Conservation (phyloP, 768 basidiomycete genomes). For the Pisolithus marmoratus region DNA sequence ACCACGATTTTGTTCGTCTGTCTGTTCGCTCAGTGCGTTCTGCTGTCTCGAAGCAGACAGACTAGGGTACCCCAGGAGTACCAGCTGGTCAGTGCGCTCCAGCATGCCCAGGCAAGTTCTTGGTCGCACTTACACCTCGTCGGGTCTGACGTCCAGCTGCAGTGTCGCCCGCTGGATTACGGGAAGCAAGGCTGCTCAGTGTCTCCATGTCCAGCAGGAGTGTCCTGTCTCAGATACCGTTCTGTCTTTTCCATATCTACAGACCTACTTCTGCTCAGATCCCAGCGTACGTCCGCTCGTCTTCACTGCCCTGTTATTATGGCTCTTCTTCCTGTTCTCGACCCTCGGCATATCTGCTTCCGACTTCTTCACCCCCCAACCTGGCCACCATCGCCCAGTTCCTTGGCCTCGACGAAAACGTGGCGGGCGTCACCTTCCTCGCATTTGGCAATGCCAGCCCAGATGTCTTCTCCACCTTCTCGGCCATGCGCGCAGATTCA, state of each 20-base stretch:
- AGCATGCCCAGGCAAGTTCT: constrained; percentile 7
- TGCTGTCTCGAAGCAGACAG: constrained; percentile 62
- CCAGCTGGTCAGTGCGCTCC: neutral
- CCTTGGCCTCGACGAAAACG: constrained; percentile 85
- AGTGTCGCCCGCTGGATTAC: constrained; percentile 66
- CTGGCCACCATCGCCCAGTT: constrained; percentile 82
- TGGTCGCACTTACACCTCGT: neutral
- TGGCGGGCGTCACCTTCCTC: constrained; percentile 94
- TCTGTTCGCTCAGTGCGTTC: constrained; percentile 51
- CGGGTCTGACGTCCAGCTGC: neutral
- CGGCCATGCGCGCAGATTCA: constrained; percentile 80
- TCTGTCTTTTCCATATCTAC: constrained; percentile 65
- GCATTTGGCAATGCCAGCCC: constrained; percentile 98
- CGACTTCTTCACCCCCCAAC: constrained; percentile 97
- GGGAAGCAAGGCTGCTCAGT: constrained; percentile 49
- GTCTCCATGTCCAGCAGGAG: constrained; percentile 50
- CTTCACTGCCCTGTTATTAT: constrained; percentile 62
- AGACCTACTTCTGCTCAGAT: constrained; percentile 64
- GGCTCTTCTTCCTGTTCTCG: constrained; percentile 91
- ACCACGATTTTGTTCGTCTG: constrained; percentile 47
- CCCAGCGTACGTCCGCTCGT: constrained; percentile 48
- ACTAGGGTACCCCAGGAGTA: constrained; percentile 21
- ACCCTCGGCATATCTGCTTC: constrained; percentile 92
- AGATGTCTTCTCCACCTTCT: constrained; percentile 93
- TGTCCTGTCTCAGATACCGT: constrained; percentile 61